Percentiles rank a stretch among this genome's conserved stretches.
Conservation (phyloP, 1,284 basidiomycete species). For the Psilocybe mexicana region DNA sequence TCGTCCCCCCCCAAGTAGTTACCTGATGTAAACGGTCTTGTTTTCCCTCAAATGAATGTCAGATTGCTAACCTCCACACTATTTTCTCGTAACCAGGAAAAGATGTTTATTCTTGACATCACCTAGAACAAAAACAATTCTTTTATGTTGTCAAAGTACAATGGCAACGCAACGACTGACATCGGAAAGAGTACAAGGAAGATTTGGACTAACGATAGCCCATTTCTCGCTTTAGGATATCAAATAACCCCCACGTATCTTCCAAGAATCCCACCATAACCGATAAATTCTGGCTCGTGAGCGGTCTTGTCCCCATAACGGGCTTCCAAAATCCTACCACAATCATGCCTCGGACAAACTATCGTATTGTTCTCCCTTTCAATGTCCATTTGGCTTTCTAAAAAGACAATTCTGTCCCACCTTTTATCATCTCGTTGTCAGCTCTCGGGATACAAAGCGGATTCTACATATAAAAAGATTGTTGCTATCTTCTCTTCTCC, state of each 20-base stretch:
- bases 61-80: too few relatives aligned
- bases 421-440: background rate
- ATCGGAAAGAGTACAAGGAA: too few relatives aligned
- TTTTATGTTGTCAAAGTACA: too few relatives aligned
- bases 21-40: too few relatives aligned
- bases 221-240: background rate
- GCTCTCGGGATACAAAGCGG: background rate
- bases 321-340: background rate
- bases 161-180: too few relatives aligned
- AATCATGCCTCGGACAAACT: background rate
- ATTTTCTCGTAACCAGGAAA: too few relatives aligned
- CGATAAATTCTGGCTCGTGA: background rate
- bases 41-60: too few relatives aligned
- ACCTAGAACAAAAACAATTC: too few relatives aligned
- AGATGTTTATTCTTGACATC: too few relatives aligned
- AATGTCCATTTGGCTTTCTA: background rate
- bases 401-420: background rate
- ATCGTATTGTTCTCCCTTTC: background rate
- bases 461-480: background rate
- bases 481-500: background rate
- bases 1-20: too few relatives aligned
- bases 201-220: too few relatives aligned
- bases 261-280: background rate
- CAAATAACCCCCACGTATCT: background rate
- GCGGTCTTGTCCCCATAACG: background rate